phyloP scores from a whole-genome alignment of 1,284 basidiomycete genomes.

The Vanrija pseudolonga region DNA sequence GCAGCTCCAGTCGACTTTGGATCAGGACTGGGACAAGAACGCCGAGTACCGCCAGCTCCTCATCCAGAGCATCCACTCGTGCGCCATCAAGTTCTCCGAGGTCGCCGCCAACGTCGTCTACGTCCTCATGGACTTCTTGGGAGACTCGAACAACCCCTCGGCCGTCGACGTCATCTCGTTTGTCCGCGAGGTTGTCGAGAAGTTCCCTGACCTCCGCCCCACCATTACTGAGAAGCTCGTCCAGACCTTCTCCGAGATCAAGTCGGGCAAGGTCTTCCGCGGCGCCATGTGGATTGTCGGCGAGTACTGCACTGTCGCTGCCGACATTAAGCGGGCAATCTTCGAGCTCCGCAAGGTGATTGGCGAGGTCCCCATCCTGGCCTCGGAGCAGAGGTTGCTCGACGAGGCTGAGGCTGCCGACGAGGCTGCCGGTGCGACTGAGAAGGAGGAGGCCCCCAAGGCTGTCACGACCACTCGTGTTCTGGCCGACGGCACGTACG shows the following conservation, averaged over 20 bases:
- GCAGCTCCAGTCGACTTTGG: slow-evolving; percentile 88
- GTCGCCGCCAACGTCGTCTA: slow-evolving; percentile 95
- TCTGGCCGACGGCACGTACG: slow-evolving; percentile 95
- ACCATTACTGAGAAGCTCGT: slow-evolving; percentile 85
- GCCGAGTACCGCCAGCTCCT: slow-evolving; percentile 93
- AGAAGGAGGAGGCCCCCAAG: slow-evolving; percentile 49
- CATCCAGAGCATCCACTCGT: slow-evolving; percentile 96
- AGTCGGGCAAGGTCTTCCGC: slow-evolving; percentile 95
- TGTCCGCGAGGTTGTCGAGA: slow-evolving; percentile 95
- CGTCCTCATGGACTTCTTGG: slow-evolving; percentile 97
- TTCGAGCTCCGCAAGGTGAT: slow-evolving; percentile 80
- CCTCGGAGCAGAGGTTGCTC: slow-evolving; percentile 75
- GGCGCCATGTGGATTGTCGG: slow-evolving; percentile 98
- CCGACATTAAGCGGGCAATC: slow-evolving; percentile 71
- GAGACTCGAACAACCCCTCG: slow-evolving; percentile 91
- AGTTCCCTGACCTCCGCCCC: slow-evolving; percentile 83
- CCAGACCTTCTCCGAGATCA: slow-evolving; percentile 80
- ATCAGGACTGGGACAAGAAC: slow-evolving; percentile 71
- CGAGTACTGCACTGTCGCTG: slow-evolving; percentile 72
- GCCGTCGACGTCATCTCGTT: slow-evolving; percentile 95
- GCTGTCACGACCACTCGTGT: slow-evolving; percentile 59
- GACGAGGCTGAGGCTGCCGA: slow-evolving; percentile 67
- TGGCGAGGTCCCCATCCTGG: slow-evolving; percentile 94
- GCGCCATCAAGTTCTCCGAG: slow-evolving; percentile 97
- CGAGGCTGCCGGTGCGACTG: slow-evolving; percentile 35